These are phyloP conservation scores for Priceomyces haplophilus DNA, from an alignment of 805 yeast species.

Conservation along the genomic window DNA sequence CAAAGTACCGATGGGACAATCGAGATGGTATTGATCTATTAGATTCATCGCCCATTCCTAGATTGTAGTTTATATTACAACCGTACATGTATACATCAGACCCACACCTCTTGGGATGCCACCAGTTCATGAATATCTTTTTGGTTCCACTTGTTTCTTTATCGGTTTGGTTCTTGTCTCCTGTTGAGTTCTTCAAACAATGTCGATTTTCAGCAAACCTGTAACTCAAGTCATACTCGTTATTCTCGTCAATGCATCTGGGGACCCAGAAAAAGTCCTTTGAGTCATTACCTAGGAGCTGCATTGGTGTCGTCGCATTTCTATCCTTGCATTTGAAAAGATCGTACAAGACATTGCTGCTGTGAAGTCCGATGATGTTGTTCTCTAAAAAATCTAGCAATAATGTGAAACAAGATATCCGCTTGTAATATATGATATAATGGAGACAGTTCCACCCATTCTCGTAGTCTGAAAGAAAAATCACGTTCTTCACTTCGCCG, in stretches of 20 bases:
- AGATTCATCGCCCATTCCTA: conserved; percentile 65
- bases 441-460: conserved; percentile 83
- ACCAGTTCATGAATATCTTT: conserved; percentile 14
- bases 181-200: not conserved
- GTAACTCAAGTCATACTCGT: conserved; percentile 25
- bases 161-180: not conserved
- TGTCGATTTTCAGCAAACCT: conserved; percentile 13
- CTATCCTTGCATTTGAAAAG: conserved; percentile 62
- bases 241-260: conserved; percentile 34
- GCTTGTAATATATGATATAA: conserved; percentile 57
- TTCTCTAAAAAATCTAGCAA: conserved; percentile 25
- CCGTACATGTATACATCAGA: conserved; percentile 62
- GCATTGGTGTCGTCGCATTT: conserved; percentile 69
- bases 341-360: conserved; percentile 26
- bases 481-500: conserved; percentile 41
- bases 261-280: conserved; percentile 45
- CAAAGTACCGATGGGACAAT: conserved; percentile 29
- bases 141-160: not conserved
- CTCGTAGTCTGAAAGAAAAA: conserved; percentile 57
- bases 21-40: conserved; percentile 42
- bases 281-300: conserved; percentile 50
- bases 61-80: conserved; percentile 55
- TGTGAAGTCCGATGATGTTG: conserved; percentile 11
- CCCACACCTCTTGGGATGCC: conserved; percentile 55
- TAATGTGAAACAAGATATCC: conserved; percentile 51